Conservation (phyloP, 2,329 filamentous ascomycete genomes). For the Stylonectria norvegica region DNA sequence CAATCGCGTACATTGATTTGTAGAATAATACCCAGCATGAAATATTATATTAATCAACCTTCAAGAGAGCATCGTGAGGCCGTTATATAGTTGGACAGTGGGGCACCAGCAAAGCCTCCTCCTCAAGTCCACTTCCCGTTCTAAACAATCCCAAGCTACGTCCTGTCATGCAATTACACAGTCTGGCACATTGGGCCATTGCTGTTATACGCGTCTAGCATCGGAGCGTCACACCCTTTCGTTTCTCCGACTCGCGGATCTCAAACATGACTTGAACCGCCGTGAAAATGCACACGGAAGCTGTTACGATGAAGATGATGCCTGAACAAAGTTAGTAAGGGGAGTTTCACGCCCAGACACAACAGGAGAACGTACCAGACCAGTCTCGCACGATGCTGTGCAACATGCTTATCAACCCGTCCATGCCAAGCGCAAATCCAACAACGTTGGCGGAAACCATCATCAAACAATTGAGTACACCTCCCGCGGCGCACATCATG, state of each 20-base stretch:
- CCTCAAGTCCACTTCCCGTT: neutral
- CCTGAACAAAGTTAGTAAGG: slow-evolving; percentile 46
- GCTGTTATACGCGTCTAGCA: slow-evolving; percentile 50
- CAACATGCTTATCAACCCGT: slow-evolving; percentile 76
- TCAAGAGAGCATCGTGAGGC: too few relatives aligned
- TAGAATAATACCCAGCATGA: too few relatives aligned
- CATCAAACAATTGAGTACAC: slow-evolving; percentile 81
- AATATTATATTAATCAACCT: too few relatives aligned
- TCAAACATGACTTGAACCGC: slow-evolving; percentile 97
- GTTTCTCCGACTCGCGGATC: slow-evolving; percentile 77
- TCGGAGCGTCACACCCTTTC: slow-evolving; percentile 77
- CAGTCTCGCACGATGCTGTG: slow-evolving; percentile 72
- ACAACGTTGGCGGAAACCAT: slow-evolving; percentile 96
- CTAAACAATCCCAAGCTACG: neutral
- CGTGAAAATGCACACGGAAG: slow-evolving; percentile 74
- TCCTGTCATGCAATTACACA: neutral
- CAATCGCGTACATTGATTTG: too few relatives aligned
- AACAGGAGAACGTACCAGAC: slow-evolving; percentile 57
- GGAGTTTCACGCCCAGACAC: too few relatives aligned
- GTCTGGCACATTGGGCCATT: neutral
- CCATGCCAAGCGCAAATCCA: slow-evolving; percentile 87
- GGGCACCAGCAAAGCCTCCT: neutral
- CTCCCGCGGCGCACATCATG: slow-evolving; percentile 75
- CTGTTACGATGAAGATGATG: slow-evolving; percentile 65
- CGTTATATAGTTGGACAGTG: too few relatives aligned